phyloP scores from a whole-genome alignment of 2,329 filamentous ascomycete species.

The Xylaria sp. region DNA sequence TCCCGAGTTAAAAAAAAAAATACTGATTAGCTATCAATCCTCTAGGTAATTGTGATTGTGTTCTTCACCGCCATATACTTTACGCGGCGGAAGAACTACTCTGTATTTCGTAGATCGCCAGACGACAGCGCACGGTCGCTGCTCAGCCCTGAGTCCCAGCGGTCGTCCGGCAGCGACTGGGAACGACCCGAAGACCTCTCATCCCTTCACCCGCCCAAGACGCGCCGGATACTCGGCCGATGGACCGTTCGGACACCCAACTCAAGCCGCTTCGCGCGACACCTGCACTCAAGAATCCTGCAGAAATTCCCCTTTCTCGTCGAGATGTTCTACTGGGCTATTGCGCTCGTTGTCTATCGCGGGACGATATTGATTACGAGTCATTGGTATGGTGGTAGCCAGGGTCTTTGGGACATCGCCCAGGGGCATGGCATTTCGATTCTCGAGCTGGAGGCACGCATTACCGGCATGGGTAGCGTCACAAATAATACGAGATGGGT shows the following conservation, averaged over 20 bases:
- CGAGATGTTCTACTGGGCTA: constrained; percentile 79
- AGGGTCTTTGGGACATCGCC: constrained; percentile 58
- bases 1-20: background rate
- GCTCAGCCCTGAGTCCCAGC: constrained; percentile 39
- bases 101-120: constrained; percentile 44
- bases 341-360: constrained; percentile 73
- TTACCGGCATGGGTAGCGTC: constrained; percentile 43
- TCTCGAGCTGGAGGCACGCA: constrained; percentile 54
- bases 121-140: constrained; percentile 40
- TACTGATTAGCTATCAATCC: constrained; percentile 11
- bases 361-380: constrained; percentile 65
- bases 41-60: constrained; percentile 53
- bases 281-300: constrained; percentile 69
- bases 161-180: constrained; percentile 40
- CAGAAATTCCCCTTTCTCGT: constrained; percentile 75
- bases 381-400: constrained; percentile 61
- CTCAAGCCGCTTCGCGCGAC: constrained; percentile 66
- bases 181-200: constrained; percentile 37
- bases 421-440: constrained; percentile 57
- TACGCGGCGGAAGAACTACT: constrained; percentile 52
- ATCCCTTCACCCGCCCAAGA: constrained; percentile 45
- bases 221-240: constrained; percentile 46
- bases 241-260: constrained; percentile 61
- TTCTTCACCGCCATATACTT: constrained; percentile 54
- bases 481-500: constrained; percentile 52